phyloP scores from a whole-genome alignment of 2,329 filamentous ascomycete species.

The Tolypocladium amazonense region DNA sequence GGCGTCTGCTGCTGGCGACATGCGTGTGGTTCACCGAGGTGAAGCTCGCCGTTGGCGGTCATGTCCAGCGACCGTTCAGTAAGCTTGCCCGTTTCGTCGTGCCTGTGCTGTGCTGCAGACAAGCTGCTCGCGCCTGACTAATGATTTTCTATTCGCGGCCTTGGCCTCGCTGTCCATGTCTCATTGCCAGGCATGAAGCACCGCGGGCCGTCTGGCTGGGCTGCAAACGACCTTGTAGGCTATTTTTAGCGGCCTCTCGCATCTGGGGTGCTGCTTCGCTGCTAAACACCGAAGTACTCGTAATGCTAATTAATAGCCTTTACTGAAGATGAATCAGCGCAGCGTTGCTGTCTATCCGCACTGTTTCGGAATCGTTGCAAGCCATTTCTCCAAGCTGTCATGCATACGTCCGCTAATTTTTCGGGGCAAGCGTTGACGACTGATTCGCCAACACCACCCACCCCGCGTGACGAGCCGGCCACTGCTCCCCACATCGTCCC shows the following conservation, averaged over 20 bases:
- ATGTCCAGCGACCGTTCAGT: too few species aligned
- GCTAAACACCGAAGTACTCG: not conserved
- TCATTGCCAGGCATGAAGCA: not conserved
- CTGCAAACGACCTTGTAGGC: not conserved
- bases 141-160: too few species aligned
- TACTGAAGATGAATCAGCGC: not conserved
- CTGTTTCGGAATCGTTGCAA: not conserved
- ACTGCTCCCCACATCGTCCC: not conserved
- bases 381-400: not conserved
- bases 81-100: too few species aligned
- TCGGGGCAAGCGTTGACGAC: not conserved
- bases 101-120: too few species aligned
- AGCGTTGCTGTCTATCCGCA: not conserved
- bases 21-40: not conserved
- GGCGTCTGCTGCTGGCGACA: not conserved
- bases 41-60: not conserved
- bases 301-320: too few species aligned
- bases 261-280: not conserved
- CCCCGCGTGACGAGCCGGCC: not conserved
- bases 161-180: not conserved
- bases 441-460: not conserved
- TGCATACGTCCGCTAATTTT: not conserved
- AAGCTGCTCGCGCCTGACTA: not conserved
- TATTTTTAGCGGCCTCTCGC: not conserved
- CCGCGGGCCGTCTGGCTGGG: not conserved